Base-by-base conservation (phyloP, 129 eudicot species). In the Flaveria linearis region DNA sequence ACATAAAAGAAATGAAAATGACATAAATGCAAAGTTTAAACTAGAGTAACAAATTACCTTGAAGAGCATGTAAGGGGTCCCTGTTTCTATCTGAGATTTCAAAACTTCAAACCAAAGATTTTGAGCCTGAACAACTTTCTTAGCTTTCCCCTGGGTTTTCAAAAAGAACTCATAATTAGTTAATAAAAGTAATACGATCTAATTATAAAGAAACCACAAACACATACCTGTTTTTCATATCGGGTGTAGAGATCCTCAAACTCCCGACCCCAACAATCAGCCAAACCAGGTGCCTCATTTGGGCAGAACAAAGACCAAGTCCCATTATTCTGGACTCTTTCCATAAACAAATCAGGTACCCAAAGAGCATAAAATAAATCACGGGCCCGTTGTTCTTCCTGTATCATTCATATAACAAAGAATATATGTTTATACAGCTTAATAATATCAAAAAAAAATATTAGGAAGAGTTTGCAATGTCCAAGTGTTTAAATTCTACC, bases 371-470 rank as follows among this genome's bases (percentile, higher is more conserved):
- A 91, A 69, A 91, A 94, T 28, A 94, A 77, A 86, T 94, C 98
- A n/a, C 97, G 87, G 2, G 98, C 97, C 46, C 97, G 90, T 41
- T 91, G 90, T 60, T 94, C 98, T 79, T 94, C 98, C 98, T 94
- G 84, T 69, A 78, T 75, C n/a, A 50, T 28, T 76, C 58, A 52
- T 52, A n/a, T 5, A 52, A 16, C 7, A 33, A 33, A 0, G 0
- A 33, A 33, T 33, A 33, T 33, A 33, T 33, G 39, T 4, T 4
- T 4, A 33, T 33, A 4, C 0, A 33, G 5, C 7, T 30, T 30
- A 30, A 4, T 33, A 33, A 0, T 33, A 33, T 0, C 39, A 33
- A 2, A 33, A 33, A 33, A n/a, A n/a, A n/a, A n/a, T 33, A 33
- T 3, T 33, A 33, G 6, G 39, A 0, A 4, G 39, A 33, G 39